Conservation (phyloP, 495 filamentous ascomycete genomes). For the Annulohypoxylon moriforme region DNA sequence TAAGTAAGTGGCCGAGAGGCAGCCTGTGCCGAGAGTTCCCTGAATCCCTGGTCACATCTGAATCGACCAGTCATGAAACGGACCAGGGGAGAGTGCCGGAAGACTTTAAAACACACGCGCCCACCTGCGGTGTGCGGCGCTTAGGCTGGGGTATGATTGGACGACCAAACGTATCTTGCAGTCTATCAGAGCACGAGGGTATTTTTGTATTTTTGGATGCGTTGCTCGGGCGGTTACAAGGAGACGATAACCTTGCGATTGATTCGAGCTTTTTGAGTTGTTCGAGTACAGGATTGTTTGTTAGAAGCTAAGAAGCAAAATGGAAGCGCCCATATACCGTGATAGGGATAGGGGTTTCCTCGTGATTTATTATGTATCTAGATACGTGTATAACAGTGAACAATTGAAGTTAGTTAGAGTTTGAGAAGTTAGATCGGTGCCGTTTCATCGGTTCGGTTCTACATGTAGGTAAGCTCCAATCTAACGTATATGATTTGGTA, state of each 20-base stretch:
- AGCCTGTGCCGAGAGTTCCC: conserved; percentile 19
- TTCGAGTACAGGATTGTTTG: neutral
- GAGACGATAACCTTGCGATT: neutral
- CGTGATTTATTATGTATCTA: neutral
- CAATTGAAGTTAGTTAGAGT: conserved; percentile 10
- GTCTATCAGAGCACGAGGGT: conserved; percentile 25
- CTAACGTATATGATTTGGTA: neutral
- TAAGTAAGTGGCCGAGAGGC: conserved; percentile 16
- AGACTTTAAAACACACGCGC: conserved; percentile 43
- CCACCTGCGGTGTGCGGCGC: conserved; percentile 40
- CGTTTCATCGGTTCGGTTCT: conserved; percentile 13
- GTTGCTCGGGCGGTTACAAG: conserved; percentile 15
- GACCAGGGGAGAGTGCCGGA: conserved; percentile 26
- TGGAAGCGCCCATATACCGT: conserved; percentile 14
- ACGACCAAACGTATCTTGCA: conserved; percentile 8
- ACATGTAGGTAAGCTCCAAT: neutral
- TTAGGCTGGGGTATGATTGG: conserved; percentile 34
- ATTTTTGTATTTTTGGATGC: conserved; percentile 8
- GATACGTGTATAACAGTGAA: neutral
- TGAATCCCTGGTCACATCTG: conserved; percentile 24
- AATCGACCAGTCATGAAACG: conserved; percentile 42
- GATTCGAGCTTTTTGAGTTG: neutral
- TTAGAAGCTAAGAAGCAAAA: neutral
- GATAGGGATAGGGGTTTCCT: neutral
- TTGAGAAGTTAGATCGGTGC: conserved; percentile 11